These are phyloP conservation scores for Amauroascus verrucosus DNA, from an alignment of 2,329 filamentous ascomycete species.

Conservation along the genomic window DNA sequence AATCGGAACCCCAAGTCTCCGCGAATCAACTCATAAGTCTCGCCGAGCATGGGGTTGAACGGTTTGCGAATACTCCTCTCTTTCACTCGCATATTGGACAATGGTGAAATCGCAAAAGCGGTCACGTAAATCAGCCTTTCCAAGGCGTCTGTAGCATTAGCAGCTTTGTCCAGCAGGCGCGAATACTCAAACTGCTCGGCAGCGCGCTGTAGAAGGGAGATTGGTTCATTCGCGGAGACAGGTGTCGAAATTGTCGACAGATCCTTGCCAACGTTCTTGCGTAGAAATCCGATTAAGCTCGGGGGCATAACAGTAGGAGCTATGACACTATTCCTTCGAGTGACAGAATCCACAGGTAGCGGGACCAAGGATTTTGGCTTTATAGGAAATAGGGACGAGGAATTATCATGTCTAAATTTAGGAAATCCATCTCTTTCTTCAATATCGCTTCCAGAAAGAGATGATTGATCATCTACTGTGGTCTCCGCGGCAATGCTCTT, in stretches of 20 bases:
- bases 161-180: conserved; percentile 66
- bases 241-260: conserved; percentile 96
- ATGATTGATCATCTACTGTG: conserved; percentile 33
- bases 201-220: conserved; percentile 75
- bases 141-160: conserved; percentile 43
- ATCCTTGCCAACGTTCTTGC: conserved; percentile 97
- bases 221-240: conserved; percentile 88
- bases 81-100: conserved; percentile 71
- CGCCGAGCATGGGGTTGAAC: conserved; percentile 92
- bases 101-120: conserved; percentile 80
- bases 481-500: conserved; percentile 46
- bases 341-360: conserved; percentile 58
- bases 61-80: conserved; percentile 91
- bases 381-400: conserved; percentile 55
- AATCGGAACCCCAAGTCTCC: conserved; percentile 81
- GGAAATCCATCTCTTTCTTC: conserved; percentile 39
- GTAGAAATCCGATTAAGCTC: conserved; percentile 82
- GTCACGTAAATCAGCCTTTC: conserved; percentile 76
- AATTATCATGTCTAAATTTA: conserved; percentile 24
- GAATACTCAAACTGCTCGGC: conserved; percentile 90
- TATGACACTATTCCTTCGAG: conserved; percentile 59
- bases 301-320: conserved; percentile 70
- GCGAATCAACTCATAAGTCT: conserved; percentile 86
- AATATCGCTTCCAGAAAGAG: conserved; percentile 53
- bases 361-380: conserved; percentile 68